Evolutionary conservation across 2,329 filamentous ascomycete species (phyloP), one percentile per base, ranked within the genome.

Genomic region (Colletotrichum gloeosporioides): DNA sequence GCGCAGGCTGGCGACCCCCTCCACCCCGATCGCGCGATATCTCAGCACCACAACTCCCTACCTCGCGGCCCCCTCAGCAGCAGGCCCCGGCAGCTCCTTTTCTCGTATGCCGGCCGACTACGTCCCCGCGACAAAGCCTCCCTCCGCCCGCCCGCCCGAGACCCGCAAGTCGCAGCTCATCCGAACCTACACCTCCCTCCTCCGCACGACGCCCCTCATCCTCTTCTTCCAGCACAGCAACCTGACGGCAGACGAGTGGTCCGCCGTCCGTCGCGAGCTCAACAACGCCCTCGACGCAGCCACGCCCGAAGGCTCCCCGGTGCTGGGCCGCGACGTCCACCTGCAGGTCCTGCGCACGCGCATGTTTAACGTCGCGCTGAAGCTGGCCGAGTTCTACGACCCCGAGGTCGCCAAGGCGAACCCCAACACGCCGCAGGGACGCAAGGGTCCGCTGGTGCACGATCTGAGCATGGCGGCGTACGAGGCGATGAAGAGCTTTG

Each of bases 151-250:
- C 83, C 94, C 93, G 25, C 92, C 96, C 63, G 94, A 98, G 83
- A 94, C 94, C 81, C 94, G 96, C 84, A 98, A 99, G 87, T 94
- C 96, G 18, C 97, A 99, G 86, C 90, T 99, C 76, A 89, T 93
- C 75, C 93, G 96, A 74, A 92, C 94, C 80, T 98, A 98, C 86
- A 95, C 96, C 68, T 97, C 96, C 63, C 89, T 98, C 77, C 92
- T 98, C 75, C 95, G 95, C 76, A 95, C 95, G 27, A 94, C 95
- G 13, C 96, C 96, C 55, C 86, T 98, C 77, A 93, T 98, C 79
- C 90, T 98, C 75, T 90, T 98, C 81, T 98, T 98, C 89, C 87
- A 93, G 81, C 88, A 93, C 87, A 92, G 92, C 87, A 92, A 93
- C 82, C 87, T 95, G 74, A 91, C 91, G 4, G 93, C 95, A 4